Percentiles rank a stretch among this genome's conserved stretches.
These are phyloP conservation scores for Gossypium herbaceum DNA, from an alignment of 345 rosid species.

Conservation along the genomic window DNA sequence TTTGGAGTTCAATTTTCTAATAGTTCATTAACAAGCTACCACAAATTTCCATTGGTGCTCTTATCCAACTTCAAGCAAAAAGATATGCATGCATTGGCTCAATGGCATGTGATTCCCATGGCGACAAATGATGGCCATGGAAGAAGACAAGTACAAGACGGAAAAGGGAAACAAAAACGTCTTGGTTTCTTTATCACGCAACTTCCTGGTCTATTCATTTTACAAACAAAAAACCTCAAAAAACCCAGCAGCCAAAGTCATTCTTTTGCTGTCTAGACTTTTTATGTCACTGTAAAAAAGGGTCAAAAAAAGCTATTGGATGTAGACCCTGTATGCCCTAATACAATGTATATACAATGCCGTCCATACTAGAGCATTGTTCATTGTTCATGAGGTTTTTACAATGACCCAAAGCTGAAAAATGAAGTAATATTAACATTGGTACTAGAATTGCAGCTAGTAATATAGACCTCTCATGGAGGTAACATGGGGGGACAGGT, in stretches of 20 bases:
- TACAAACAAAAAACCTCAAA: neutral
- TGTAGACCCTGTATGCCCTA: slow-evolving; percentile 18
- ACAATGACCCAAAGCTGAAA: slow-evolving; percentile 18
- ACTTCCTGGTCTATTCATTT: neutral
- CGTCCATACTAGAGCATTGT: slow-evolving; percentile 7
- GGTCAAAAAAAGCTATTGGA: slow-evolving; percentile 19
- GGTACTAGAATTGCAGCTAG: slow-evolving; percentile 5
- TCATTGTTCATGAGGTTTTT: slow-evolving; percentile 16
- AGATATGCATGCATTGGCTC: neutral
- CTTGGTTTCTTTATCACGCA: neutral
- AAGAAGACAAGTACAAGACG: slow-evolving; percentile 3
- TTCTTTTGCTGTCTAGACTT: no score
- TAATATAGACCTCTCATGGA: neutral
- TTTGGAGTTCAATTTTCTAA: no score
- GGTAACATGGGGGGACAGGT: neutral
- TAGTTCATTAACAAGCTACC: neutral
- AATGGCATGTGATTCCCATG: neutral
- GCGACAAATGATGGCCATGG: neutral
- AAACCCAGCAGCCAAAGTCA: neutral
- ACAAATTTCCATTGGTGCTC: neutral
- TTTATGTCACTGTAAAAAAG: neutral
- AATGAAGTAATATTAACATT: neutral
- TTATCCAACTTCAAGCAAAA: neutral
- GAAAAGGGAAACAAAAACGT: neutral
- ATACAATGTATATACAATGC: neutral